phyloP scores from a whole-genome alignment of 352 stramenopile genomes.

The Nothophytophthora sp. region DNA sequence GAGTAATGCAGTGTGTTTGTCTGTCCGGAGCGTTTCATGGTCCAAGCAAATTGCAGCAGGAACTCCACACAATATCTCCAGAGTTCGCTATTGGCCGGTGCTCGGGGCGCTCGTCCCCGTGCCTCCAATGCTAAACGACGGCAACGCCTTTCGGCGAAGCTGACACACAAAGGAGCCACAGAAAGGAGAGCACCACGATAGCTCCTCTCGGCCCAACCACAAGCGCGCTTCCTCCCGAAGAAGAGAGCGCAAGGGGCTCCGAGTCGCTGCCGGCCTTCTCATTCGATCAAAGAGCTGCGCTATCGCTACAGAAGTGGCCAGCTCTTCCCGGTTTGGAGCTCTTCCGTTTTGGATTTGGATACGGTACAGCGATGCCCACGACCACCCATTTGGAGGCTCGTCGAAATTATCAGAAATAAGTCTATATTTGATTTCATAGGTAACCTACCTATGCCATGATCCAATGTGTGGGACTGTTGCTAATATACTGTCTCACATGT shows the following conservation, averaged over 20 bases:
- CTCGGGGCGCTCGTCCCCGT: slow-evolving; percentile 12
- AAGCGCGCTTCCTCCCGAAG: slow-evolving; percentile 4
- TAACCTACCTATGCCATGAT: too few relatives aligned
- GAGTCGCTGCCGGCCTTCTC: slow-evolving; percentile 19
- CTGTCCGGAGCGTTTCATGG: slow-evolving; percentile 80
- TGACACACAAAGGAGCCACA: slow-evolving; percentile 2
- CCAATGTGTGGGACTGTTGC: too few relatives aligned
- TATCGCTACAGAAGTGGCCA: slow-evolving; percentile 9
- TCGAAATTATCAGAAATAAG: not conserved
- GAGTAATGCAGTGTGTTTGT: slow-evolving; percentile 1
- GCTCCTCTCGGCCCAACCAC: slow-evolving; percentile 30
- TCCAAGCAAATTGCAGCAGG: slow-evolving; percentile 69
- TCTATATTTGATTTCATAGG: not conserved
- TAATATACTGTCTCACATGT: too few relatives aligned
- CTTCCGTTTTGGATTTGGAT: too few relatives aligned
- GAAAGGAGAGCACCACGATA: slow-evolving; percentile 7
- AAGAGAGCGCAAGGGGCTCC: slow-evolving; percentile 15
- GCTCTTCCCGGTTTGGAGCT: too few relatives aligned
- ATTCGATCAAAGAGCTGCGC: not conserved
- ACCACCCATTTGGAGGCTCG: too few relatives aligned
- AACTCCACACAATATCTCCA: slow-evolving; percentile 81
- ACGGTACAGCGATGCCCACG: too few relatives aligned
- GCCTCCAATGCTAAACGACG: slow-evolving; percentile 1
- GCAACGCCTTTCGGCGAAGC: slow-evolving; percentile 36
- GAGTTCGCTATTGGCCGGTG: slow-evolving; percentile 46